A percentile compares a stretch with the other conserved stretches of the same genome.
These are phyloP conservation scores for Cenchrus americanus DNA, from an alignment of 176 grass and related monocot species.

Conservation along the genomic window DNA sequence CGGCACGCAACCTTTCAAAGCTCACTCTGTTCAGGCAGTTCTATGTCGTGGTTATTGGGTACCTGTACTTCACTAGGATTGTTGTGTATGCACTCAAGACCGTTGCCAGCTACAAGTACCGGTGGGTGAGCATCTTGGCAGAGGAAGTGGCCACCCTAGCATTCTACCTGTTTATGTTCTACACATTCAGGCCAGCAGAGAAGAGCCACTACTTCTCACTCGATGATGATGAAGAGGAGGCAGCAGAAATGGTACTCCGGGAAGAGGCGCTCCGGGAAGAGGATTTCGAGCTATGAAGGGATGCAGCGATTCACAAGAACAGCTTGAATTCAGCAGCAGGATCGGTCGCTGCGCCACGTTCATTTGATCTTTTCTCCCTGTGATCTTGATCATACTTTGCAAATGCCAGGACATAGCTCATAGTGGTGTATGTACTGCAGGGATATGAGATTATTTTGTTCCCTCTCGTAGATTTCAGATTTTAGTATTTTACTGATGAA, in stretches of 20 bases:
- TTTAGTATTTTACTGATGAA: slow-evolving; percentile 41
- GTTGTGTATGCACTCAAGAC: slow-evolving; percentile 73
- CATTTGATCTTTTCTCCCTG: slow-evolving; percentile 37
- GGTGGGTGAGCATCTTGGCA: slow-evolving; percentile 68
- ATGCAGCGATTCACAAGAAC: background rate
- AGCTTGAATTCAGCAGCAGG: background rate
- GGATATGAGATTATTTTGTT: slow-evolving; percentile 38
- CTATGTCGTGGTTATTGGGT: slow-evolving; percentile 82
- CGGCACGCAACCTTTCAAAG: slow-evolving; percentile 68
- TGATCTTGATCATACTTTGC: slow-evolving; percentile 36
- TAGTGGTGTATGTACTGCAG: slow-evolving; percentile 38
- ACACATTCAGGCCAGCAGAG: slow-evolving; percentile 85
- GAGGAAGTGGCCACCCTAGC: slow-evolving; percentile 73
- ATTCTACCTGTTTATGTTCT: slow-evolving; percentile 93
- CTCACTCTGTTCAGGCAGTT: slow-evolving; percentile 88
- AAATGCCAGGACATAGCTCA: slow-evolving; percentile 37
- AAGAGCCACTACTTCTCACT: slow-evolving; percentile 71
- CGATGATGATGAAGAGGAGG: slow-evolving; percentile 84
- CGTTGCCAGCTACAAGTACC: slow-evolving; percentile 69
- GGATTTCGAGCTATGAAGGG: slow-evolving; percentile 83
- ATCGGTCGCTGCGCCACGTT: slow-evolving; percentile 4
- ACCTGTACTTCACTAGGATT: slow-evolving; percentile 89
- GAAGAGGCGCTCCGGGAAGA: slow-evolving; percentile 92
- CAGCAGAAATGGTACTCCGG: slow-evolving; percentile 69
- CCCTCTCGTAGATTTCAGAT: slow-evolving; percentile 42